Evolutionary conservation across 2,329 filamentous ascomycete genomes (phyloP).

Genomic region (Pezicula rhizophila): DNA sequence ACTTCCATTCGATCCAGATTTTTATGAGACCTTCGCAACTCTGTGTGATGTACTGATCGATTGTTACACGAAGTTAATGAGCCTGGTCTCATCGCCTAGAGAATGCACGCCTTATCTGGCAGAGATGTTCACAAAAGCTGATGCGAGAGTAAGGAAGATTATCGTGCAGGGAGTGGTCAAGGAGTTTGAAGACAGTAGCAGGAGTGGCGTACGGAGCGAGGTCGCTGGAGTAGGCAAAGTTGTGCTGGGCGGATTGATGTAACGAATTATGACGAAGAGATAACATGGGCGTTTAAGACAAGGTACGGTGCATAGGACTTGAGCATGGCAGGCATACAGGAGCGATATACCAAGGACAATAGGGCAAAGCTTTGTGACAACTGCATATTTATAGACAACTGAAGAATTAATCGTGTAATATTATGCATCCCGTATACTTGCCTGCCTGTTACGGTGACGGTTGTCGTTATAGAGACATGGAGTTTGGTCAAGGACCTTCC

Average conservation of each 20-base stretch:
- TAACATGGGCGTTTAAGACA: slow-evolving; percentile 85
- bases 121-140: slow-evolving; percentile 86
- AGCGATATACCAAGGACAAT: slow-evolving; percentile 10
- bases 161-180: slow-evolving; percentile 81
- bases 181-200: slow-evolving; percentile 86
- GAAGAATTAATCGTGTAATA: no score
- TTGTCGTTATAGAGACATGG: no score
- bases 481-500: no score
- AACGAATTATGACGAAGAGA: slow-evolving; percentile 60
- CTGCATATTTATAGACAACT: no score
- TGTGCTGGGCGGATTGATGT: slow-evolving; percentile 81
- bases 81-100: slow-evolving; percentile 67
- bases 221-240: slow-evolving; percentile 82
- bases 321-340: neutral
- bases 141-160: slow-evolving; percentile 79
- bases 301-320: neutral
- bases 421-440: no score
- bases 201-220: slow-evolving; percentile 71
- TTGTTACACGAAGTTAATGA: slow-evolving; percentile 74
- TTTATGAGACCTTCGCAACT: slow-evolving; percentile 92
- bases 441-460: no score
- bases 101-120: slow-evolving; percentile 65
- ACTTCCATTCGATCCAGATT: slow-evolving; percentile 93
- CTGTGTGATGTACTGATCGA: slow-evolving; percentile 94
- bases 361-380: no score